These are phyloP conservation scores for Cynanchum wilfordii DNA, from an alignment of 257 asterid genomes.

Conservation along the genomic window DNA sequence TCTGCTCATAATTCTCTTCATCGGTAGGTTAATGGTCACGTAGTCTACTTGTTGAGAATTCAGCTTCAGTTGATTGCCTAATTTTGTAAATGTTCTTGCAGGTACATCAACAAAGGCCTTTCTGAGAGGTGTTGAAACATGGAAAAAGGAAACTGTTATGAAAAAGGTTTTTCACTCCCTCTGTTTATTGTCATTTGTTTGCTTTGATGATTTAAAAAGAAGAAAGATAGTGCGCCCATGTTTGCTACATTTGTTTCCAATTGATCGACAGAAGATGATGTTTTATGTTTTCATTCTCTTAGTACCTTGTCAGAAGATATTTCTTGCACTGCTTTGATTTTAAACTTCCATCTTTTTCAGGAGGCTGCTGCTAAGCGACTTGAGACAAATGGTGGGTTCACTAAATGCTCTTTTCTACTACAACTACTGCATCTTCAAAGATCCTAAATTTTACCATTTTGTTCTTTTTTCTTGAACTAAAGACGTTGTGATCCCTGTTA, in stretches of 20 bases:
- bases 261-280: slow-evolving; percentile 5
- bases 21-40: slow-evolving; percentile 41
- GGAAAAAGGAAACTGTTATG: slow-evolving; percentile 85
- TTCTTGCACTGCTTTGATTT: slow-evolving; percentile 12
- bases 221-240: neutral
- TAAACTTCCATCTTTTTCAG: slow-evolving; percentile 32
- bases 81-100: slow-evolving; percentile 30
- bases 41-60: neutral
- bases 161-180: slow-evolving; percentile 46
- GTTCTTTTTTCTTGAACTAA: neutral
- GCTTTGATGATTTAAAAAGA: neutral
- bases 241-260: slow-evolving; percentile 1
- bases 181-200: neutral
- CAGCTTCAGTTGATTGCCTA: slow-evolving; percentile 10
- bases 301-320: neutral
- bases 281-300: neutral
- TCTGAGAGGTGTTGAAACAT: slow-evolving; percentile 82
- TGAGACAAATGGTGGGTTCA: slow-evolving; percentile 49
- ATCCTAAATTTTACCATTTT: neutral
- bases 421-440: neutral
- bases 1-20: slow-evolving; percentile 78
- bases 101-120: slow-evolving; percentile 89
- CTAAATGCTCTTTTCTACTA: slow-evolving; percentile 5
- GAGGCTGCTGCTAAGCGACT: slow-evolving; percentile 58
- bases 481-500: slow-evolving; percentile 10